Conservation (phyloP, 164 flowering plant genomes). For the Euptelea pleiosperma region DNA sequence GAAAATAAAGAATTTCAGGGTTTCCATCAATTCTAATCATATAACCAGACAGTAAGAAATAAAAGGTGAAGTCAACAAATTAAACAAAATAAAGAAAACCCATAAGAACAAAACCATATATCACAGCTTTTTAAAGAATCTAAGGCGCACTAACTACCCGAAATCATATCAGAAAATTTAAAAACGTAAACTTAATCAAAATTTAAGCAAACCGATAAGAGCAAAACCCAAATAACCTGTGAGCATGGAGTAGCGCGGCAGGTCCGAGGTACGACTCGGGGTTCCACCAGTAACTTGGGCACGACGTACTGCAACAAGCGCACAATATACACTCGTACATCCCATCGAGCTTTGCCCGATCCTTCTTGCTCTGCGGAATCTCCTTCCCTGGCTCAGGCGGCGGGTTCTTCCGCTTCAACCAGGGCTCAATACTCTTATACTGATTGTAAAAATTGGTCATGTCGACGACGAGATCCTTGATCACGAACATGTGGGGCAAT, state of each 20-base stretch:
- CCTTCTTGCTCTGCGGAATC: constrained; percentile 81
- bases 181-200: background rate
- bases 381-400: constrained; percentile 62
- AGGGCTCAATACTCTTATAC: constrained; percentile 98
- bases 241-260: constrained; percentile 91
- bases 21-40: no score
- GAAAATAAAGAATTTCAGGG: no score
- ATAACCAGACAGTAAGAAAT: no score
- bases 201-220: background rate
- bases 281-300: constrained; percentile 99
- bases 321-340: constrained; percentile 99
- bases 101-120: no score
- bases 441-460: constrained; percentile 97
- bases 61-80: no score
- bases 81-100: no score
- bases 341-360: constrained; percentile 90
- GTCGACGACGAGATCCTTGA: constrained; percentile 96
- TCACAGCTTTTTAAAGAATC: no score
- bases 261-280: constrained; percentile 96
- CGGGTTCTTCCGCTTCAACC: constrained; percentile 89
- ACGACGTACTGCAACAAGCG: constrained; percentile 93
- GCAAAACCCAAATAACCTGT: constrained; percentile 48
- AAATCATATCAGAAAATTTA: background rate
- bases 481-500: constrained; percentile 96
- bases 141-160: background rate